Percentiles rank a stretch among this genome's conserved stretches.
Evolutionary conservation across 1,139 yeast genomes (phyloP).

Genomic region (Nakaseomyces glabratus): DNA sequence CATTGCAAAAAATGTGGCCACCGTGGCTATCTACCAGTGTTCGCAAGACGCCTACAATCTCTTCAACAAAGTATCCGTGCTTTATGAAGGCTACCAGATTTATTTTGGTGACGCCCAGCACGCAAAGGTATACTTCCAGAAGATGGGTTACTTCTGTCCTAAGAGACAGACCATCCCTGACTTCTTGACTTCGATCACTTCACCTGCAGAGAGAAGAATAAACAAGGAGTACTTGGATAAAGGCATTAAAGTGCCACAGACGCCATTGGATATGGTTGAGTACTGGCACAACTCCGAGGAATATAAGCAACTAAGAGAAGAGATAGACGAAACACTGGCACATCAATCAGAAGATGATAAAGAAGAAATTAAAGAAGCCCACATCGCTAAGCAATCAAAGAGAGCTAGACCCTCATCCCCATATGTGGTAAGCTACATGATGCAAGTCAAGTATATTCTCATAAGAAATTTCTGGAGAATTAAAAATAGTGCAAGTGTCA

Average conservation of each 20-base stretch:
- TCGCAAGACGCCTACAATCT: conserved; percentile 68
- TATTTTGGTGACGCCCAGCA: conserved; percentile 53
- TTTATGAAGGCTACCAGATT: conserved; percentile 73
- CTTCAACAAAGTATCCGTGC: conserved; percentile 64
- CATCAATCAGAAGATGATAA: conserved; percentile 11
- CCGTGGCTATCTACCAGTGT: conserved; percentile 76
- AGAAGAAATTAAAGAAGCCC: conserved; percentile 38
- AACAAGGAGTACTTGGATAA: conserved; percentile 27
- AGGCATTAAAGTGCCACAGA: conserved; percentile 59
- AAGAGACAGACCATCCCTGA: conserved; percentile 78
- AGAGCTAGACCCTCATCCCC: conserved; percentile 47
- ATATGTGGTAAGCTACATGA: conserved; percentile 52
- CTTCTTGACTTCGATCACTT: conserved; percentile 68
- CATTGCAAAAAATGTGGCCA: conserved; percentile 48
- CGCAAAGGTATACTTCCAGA: conserved; percentile 52
- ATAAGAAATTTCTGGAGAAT: conserved; percentile 56
- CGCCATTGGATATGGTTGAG: conserved; percentile 59
- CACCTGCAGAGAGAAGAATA: conserved; percentile 57
- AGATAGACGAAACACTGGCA: conserved; percentile 35
- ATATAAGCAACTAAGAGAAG: conserved; percentile 35
- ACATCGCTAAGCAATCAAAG: conserved; percentile 49
- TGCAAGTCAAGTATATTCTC: conserved; percentile 57
- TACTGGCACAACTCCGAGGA: conserved; percentile 62
- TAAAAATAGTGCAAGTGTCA: conserved; percentile 57
- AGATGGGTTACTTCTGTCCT: conserved; percentile 67